A percentile compares a stretch with the other conserved stretches of the same genome.
Evolutionary conservation across 176 grass and related monocot genomes (phyloP).

Genomic region (Triticum dicoccoides): DNA sequence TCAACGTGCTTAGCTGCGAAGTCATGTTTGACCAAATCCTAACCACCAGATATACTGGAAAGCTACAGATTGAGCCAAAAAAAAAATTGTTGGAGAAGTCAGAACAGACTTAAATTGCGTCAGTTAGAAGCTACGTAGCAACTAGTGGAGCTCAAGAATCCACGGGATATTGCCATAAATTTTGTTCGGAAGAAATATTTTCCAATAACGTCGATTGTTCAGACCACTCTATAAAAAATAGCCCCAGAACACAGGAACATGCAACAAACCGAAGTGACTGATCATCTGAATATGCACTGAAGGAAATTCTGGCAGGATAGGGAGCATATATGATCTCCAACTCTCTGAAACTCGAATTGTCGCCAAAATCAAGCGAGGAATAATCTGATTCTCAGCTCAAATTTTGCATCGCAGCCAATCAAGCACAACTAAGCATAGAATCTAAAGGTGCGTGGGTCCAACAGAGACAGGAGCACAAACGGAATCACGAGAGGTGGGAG

Average conservation of each 20-base stretch:
- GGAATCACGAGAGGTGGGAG: neutral
- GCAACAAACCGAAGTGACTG: neutral
- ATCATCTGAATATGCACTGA: neutral
- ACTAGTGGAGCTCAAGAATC: neutral
- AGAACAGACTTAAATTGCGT: neutral
- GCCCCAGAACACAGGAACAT: neutral
- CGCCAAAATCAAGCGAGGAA: neutral
- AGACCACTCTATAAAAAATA: neutral
- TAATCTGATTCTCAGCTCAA: neutral
- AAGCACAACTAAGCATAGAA: neutral
- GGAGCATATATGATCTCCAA: neutral
- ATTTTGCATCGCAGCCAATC: neutral
- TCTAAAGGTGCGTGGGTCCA: neutral
- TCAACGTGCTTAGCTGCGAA: conserved; percentile 21
- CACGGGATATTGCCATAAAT: neutral
- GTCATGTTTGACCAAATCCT: conserved; percentile 31
- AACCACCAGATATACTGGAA: conserved; percentile 35
- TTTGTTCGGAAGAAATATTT: neutral
- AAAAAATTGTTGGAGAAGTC: neutral
- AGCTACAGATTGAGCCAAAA: neutral
- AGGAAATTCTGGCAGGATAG: neutral
- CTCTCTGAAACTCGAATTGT: neutral
- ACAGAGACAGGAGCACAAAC: neutral
- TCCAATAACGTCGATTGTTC: neutral
- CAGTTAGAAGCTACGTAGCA: conserved; percentile 4